A percentile compares a stretch with the other conserved stretches of the same genome.
These are phyloP conservation scores for Tuber brumale DNA, from an alignment of 495 filamentous ascomycete genomes.

Conservation along the genomic window DNA sequence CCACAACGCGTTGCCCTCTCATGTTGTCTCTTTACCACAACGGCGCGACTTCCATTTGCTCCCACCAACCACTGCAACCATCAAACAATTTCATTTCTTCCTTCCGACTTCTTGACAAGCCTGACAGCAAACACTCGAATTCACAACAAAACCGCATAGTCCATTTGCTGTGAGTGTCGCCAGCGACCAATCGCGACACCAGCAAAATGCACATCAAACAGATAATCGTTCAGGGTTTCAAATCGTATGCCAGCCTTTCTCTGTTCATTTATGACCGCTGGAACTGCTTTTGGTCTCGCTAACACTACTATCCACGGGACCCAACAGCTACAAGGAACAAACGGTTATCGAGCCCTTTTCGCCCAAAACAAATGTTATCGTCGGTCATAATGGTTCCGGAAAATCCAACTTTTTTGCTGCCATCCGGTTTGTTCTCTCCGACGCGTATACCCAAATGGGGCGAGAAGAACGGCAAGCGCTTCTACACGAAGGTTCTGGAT, in stretches of 20 bases:
- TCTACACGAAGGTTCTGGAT: slow-evolving; percentile 92
- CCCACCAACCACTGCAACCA: not conserved
- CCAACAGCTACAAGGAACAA: slow-evolving; percentile 90
- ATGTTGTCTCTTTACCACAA: not conserved
- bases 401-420: slow-evolving; percentile 99
- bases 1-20: slow-evolving; percentile 4
- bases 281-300: not conserved
- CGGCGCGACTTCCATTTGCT: not conserved
- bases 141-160: not conserved
- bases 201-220: slow-evolving; percentile 95
- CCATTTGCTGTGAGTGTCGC: not conserved
- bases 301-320: slow-evolving; percentile 1
- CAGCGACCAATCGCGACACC: slow-evolving; percentile 8
- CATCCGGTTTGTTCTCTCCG: slow-evolving; percentile 95
- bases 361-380: slow-evolving; percentile 95
- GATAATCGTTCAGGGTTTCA: slow-evolving; percentile 99
- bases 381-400: slow-evolving; percentile 96
- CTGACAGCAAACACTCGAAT: not conserved
- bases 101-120: not conserved
- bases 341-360: slow-evolving; percentile 98
- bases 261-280: slow-evolving; percentile 5
- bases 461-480: slow-evolving; percentile 93
- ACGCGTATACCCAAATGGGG: slow-evolving; percentile 94
- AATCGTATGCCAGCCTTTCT: slow-evolving; percentile 59
- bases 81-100: not conserved